Evolutionary conservation across 2,329 filamentous ascomycete genomes (phyloP).

Genomic region (Thyridium curvatum): DNA sequence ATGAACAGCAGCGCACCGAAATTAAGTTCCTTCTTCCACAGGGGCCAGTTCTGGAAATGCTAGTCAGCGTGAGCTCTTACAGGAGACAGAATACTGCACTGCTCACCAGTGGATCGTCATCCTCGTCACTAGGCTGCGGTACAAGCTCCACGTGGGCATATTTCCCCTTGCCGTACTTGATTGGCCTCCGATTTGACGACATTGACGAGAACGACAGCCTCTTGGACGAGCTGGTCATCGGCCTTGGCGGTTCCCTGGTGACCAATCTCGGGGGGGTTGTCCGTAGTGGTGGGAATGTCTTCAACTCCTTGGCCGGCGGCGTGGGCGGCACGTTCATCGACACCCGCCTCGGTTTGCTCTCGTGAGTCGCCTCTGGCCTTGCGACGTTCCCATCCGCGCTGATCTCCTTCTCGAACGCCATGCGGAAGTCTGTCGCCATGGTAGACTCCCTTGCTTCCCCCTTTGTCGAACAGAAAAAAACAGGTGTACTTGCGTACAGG

Average conservation of each 20-base stretch:
- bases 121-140: slow-evolving; percentile 49
- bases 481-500: too few relatives aligned
- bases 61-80: slow-evolving; percentile 2
- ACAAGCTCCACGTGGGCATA: slow-evolving; percentile 37
- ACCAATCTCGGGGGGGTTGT: slow-evolving; percentile 4
- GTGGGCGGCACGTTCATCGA: slow-evolving; percentile 12
- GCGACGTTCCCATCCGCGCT: slow-evolving; percentile 6
- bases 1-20: slow-evolving; percentile 39
- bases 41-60: slow-evolving; percentile 44
- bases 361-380: not conserved
- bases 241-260: slow-evolving; percentile 5
- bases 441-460: too few relatives aligned
- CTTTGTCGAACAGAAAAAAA: too few relatives aligned
- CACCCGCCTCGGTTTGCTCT: slow-evolving; percentile 1
- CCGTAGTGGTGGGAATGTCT: not conserved
- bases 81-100: not conserved
- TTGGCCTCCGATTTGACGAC: slow-evolving; percentile 23
- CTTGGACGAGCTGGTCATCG: slow-evolving; percentile 24
- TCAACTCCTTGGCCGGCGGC: slow-evolving; percentile 13
- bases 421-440: too few relatives aligned
- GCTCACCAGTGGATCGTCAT: slow-evolving; percentile 46
- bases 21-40: slow-evolving; percentile 46
- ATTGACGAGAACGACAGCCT: slow-evolving; percentile 26
- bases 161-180: slow-evolving; percentile 42
- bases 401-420: too few relatives aligned